These are phyloP conservation scores for Penstemon barbatus DNA, from an alignment of 257 asterid species.

Conservation along the genomic window DNA sequence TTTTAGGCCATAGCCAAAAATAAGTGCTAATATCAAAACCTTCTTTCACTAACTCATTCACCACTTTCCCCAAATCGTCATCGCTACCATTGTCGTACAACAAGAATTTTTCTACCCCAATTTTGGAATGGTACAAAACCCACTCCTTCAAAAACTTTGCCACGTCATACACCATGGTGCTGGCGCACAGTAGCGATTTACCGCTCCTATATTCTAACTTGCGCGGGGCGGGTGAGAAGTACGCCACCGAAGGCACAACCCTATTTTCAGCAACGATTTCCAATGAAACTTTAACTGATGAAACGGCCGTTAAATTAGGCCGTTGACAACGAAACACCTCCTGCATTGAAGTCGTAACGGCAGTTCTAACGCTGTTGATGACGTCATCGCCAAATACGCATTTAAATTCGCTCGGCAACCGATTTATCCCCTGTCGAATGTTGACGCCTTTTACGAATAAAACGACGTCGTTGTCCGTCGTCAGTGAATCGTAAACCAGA, in stretches of 20 bases:
- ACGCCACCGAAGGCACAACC: slow-evolving; percentile 70
- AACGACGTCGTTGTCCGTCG: slow-evolving; percentile 69
- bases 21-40: slow-evolving; percentile 57
- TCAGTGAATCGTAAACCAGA: slow-evolving; percentile 67
- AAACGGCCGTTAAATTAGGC: slow-evolving; percentile 34
- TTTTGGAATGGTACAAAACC: slow-evolving; percentile 65
- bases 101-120: slow-evolving; percentile 71
- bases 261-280: slow-evolving; percentile 42
- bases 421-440: slow-evolving; percentile 52
- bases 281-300: slow-evolving; percentile 43
- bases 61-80: slow-evolving; percentile 44
- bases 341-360: slow-evolving; percentile 67
- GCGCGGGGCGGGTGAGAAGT: slow-evolving; percentile 51
- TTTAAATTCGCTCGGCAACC: slow-evolving; percentile 51
- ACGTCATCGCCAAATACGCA: slow-evolving; percentile 58
- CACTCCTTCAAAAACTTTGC: slow-evolving; percentile 70
- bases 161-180: slow-evolving; percentile 79
- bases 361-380: slow-evolving; percentile 41
- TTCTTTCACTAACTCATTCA: slow-evolving; percentile 38
- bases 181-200: slow-evolving; percentile 65
- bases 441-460: slow-evolving; percentile 76
- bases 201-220: slow-evolving; percentile 29
- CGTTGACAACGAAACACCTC: slow-evolving; percentile 85
- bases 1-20: slow-evolving; percentile 82
- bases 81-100: slow-evolving; percentile 84